Evolutionary conservation across 2,329 filamentous ascomycete species (phyloP), one percentile per base, ranked within the genome.

Genomic region (Cordyceps farinosa): DNA sequence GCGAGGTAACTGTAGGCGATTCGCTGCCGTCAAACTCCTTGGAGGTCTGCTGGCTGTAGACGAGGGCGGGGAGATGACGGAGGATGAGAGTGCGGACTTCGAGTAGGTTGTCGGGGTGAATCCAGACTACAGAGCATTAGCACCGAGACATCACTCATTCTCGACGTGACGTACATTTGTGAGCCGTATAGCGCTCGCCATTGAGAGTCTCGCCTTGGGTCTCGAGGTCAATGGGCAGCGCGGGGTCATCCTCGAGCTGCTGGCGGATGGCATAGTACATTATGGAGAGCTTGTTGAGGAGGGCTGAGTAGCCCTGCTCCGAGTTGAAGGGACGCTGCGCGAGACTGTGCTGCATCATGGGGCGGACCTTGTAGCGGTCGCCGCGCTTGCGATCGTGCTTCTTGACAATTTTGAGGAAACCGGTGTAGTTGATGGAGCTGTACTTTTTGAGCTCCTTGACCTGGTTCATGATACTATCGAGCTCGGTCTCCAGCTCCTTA

Each of bases 61-160:
- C 89, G 17, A 99, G 87, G 36, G 96, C 87, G 1, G 95, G 95
- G 29, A 99, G 84, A 64, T 91, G 91, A 66, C 95, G 91, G 38
- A 98, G 85, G 66, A 99, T 96, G 71, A 92, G 88, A 5, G 95
- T 98, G 83, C 98, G 97, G 74, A 98, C 92, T 79, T 99, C 95
- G 69, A 98, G 87, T 34, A 98, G 82, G 77, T 99, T 98, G 71
- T 99, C 95, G 38, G 87, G 85, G 75, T 99, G 95, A 6, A 99
- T 89, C 95, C 95, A 99, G 80, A 97, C 87, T 90, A 62, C 8
- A 62, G 29, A 36, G 11, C 17, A 51, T 59, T 36, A 62, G 52
- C 34, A 62, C 55, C 55, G 62, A 81, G 27, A 22, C 10, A 22
- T 36, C 13, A 10, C 15, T 34, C 17, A 15, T 27, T 22, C 27